phyloP scores from a whole-genome alignment of 208 protist species.

The Sergeia podlipaevii region DNA sequence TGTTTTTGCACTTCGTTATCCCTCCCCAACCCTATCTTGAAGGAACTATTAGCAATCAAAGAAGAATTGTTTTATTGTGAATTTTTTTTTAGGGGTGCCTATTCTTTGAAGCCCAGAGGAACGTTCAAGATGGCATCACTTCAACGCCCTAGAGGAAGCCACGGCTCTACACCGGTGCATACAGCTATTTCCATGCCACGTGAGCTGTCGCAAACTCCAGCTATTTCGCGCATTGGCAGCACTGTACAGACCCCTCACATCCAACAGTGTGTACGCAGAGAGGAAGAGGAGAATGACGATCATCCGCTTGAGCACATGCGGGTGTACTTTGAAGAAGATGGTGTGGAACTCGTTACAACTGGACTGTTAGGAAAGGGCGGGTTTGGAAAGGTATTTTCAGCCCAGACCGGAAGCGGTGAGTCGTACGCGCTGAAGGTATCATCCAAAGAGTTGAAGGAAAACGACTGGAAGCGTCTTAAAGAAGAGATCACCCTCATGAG shows the following conservation, averaged over 20 bases:
- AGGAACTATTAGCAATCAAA: no score
- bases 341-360: conserved; percentile 54
- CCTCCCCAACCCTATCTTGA: no score
- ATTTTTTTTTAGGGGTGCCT: background rate
- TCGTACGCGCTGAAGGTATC: conserved; percentile 83
- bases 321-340: conserved; percentile 71
- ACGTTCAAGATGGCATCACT: conserved; percentile 3
- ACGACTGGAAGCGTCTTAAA: conserved; percentile 75
- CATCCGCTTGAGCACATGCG: conserved; percentile 65
- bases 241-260: conserved; percentile 64
- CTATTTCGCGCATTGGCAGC: conserved; percentile 57
- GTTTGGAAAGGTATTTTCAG: conserved; percentile 81
- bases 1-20: no score
- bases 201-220: conserved; percentile 67
- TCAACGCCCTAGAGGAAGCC: conserved; percentile 18
- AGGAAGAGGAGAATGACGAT: conserved; percentile 36
- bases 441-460: conserved; percentile 75
- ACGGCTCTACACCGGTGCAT: no score
- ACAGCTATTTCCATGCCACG: conserved; percentile 54
- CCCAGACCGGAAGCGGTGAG: conserved; percentile 67
- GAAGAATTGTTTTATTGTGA: no score
- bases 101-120: background rate
- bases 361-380: conserved; percentile 78
- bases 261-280: conserved; percentile 61
- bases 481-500: conserved; percentile 86